A percentile compares a stretch with the other conserved stretches of the same genome.
Conservation (phyloP, 495 filamentous ascomycete species). For the Hamigera avellanea region DNA sequence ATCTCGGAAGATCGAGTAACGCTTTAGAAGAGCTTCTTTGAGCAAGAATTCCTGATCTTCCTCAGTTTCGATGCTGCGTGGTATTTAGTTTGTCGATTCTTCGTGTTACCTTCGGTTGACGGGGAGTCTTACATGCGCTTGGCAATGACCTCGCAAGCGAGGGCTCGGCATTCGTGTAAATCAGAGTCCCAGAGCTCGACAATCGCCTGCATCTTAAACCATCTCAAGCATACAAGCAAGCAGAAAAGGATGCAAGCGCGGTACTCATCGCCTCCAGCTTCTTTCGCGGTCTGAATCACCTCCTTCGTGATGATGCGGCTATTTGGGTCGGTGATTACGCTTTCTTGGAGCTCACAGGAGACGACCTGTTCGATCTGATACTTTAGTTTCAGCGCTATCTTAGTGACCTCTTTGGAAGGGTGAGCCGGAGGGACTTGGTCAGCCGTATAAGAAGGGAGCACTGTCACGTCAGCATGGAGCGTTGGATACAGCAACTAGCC, state of each 20-base stretch:
- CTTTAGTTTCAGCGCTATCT: constrained; percentile 76
- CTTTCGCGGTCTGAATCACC: constrained; percentile 66
- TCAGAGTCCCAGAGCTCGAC: constrained; percentile 87
- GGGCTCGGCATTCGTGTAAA: constrained; percentile 63
- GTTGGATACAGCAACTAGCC: neutral
- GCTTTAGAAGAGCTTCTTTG: constrained; percentile 74
- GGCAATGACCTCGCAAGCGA: constrained; percentile 91
- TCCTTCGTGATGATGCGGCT: constrained; percentile 69
- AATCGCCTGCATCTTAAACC: constrained; percentile 75
- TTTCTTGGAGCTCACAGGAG: constrained; percentile 72
- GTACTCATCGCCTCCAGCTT: constrained; percentile 69
- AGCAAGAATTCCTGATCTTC: constrained; percentile 66
- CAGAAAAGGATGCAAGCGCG: constrained; percentile 72
- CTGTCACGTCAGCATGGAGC: constrained; percentile 7
- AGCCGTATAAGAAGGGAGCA: constrained; percentile 23
- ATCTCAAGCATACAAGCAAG: constrained; percentile 76
- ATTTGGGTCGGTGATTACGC: constrained; percentile 61
- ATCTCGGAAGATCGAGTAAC: constrained; percentile 70
- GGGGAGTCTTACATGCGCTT: constrained; percentile 53
- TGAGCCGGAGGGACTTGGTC: constrained; percentile 30
- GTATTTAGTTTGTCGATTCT: neutral
- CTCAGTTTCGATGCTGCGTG: constrained; percentile 62
- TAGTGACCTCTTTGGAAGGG: constrained; percentile 67
- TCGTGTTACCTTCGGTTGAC: neutral
- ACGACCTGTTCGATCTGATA: constrained; percentile 85